Evolutionary conservation across 192 early-diverging fungal species (phyloP), one percentile per base, ranked within the genome.

Genomic region (Umbelopsis ramanniana): DNA sequence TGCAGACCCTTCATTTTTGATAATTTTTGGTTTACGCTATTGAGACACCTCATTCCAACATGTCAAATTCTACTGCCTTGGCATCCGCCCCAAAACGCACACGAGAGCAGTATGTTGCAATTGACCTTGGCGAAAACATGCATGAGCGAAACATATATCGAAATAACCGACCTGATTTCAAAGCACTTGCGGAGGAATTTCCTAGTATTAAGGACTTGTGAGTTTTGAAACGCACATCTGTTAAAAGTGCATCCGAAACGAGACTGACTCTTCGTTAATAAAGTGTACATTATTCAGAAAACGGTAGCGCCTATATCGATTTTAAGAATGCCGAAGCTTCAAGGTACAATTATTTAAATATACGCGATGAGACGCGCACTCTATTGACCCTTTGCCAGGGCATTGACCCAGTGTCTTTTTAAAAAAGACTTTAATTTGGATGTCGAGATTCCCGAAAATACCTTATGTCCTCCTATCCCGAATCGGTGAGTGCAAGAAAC

Each of bases 401-500:
- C 88, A 67, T 76, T 92, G 22, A 89, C 85, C 2, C 85, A 83
- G 29, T 86, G 83, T 23, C 60, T 93, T 4, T 76, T 93, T 45
- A 84, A 82, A 69, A 63, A 71, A 5, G 86, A 92, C 45, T 93
- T 93, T 78, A 74, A 79, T 21, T 76, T 93, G 22, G 71, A 85
- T 5, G 63, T 93, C 8, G 85, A 92, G 26, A 89, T 93, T 35
- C 92, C 92, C 1, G 52, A 89, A 2, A 87, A 91, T 53, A 80
- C 85, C 4, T 76, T 93, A 15, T 89, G 90, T 75, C 92, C 92
- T 15, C 79, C 89, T 21, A 87, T 93, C 24, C 84, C 81, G 24
- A 83, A 79, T 48, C 69, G 81, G 67, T 82, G 71, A 50, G 48
- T 21, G 5, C 7, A 6, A 17, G 8, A 5, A 43, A 43, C 40